phyloP scores from a whole-genome alignment of 306 rosid species.

The Boehmeria nivea region DNA sequence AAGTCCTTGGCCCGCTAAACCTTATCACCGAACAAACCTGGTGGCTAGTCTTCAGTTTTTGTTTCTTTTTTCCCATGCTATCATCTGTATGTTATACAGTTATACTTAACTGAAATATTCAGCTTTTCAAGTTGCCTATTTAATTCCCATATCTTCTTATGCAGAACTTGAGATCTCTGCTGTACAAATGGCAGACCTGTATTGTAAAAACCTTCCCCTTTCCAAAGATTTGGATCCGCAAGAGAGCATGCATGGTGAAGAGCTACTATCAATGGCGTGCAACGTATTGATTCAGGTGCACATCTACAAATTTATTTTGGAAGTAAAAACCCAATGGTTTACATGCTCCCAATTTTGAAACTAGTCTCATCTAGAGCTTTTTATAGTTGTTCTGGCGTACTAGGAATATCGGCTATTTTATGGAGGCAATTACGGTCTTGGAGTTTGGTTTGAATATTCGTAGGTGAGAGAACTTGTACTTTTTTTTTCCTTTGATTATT shows the following conservation, averaged over 20 bases:
- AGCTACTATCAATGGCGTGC: slow-evolving; percentile 68
- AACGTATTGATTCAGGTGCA: slow-evolving; percentile 78
- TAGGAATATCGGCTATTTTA: slow-evolving; percentile 59
- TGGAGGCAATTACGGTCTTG: slow-evolving; percentile 89
- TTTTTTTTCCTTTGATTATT: neutral
- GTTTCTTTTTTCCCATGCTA: neutral
- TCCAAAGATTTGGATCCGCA: slow-evolving; percentile 91
- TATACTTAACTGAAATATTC: no score
- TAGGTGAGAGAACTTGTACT: slow-evolving; percentile 52
- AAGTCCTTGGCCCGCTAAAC: no score
- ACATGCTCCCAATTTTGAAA: neutral
- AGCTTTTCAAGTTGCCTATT: slow-evolving; percentile 11
- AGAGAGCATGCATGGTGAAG: slow-evolving; percentile 89
- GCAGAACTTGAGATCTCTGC: slow-evolving; percentile 71
- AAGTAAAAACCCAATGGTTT: neutral
- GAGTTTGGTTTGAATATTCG: slow-evolving; percentile 82
- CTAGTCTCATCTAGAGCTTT: slow-evolving; percentile 17
- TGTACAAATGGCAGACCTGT: slow-evolving; percentile 71
- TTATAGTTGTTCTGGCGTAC: slow-evolving; percentile 84
- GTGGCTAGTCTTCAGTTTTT: slow-evolving; percentile 8
- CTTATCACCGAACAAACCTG: no score
- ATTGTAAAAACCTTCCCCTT: slow-evolving; percentile 75
- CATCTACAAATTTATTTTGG: neutral
- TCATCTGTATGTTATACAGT: no score
- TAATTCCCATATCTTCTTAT: slow-evolving; percentile 28